Evolutionary conservation across 2,329 filamentous ascomycete genomes (phyloP), one percentile per base, ranked within the genome.

Genomic region (Fusarium protoensiforme): DNA sequence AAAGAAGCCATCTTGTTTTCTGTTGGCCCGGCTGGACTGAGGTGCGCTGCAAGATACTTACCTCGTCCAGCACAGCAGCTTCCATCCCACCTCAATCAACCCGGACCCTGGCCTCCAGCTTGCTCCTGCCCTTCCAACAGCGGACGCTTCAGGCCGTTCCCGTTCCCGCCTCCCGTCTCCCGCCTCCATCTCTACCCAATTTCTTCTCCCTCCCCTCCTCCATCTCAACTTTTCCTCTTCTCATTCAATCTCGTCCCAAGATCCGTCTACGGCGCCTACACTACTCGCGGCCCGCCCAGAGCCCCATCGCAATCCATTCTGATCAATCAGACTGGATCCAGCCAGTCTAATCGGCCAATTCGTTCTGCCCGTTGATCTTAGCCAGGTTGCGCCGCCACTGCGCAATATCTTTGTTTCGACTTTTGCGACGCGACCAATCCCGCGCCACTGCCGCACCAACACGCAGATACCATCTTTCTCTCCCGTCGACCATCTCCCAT

Each of bases 381-480:
- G 58, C 61, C 29, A 66, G 48, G 65, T 74, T 75, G 73, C 67
- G 75, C 72, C 65, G 62, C 67, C 67, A 65, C 63, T 73, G 67
- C 71, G 68, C 66, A 75, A 74, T 57, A 72, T 73, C 61, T 71
- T 73, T 71, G 73, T 65, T 67, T 68, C 68, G 61, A 71, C 57
- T 71, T 71, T 71, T 67, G 67, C 65, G 75, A 76, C 66, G 61
- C 69, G 64, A 71, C 69, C 58, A 65, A 56, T 58, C 57, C 48
- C 58, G 65, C 73, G 67, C 67, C 67, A 67, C 71, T 72, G 61
- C 72, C 69, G 53, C 65, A 64, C 67, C 41, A 53, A 67, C 24
- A 69, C 61, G 59, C 66, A 39, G 58, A 62, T 64, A 62, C 22
- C 61, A 56, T 57, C 53, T 65, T 65, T 62, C 39, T 68, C 65